Base-by-base conservation (phyloP, 208 protist genomes). In the Trypanosoma rangeli region DNA sequence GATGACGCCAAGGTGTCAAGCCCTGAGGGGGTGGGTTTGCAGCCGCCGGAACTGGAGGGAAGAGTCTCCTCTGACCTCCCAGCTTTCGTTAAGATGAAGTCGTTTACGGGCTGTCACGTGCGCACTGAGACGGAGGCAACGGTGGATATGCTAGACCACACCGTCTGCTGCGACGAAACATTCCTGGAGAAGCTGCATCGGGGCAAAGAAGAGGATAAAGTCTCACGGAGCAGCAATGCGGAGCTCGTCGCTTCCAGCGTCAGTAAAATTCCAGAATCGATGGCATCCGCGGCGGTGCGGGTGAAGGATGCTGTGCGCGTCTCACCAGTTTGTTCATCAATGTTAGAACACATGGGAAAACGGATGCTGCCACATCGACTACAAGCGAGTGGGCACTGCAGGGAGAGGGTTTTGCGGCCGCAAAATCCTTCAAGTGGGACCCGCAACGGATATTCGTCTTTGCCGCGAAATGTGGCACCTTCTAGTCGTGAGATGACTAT, bases 61-160 rank as follows among this genome's bases (percentile, higher is more conserved):
- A 16, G 46, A 4, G 20, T 3, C 46, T 50, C 8, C 20, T 3
- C 8, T 20, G 46, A 50, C 7, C 20, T 50, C 4, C 46, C 16
- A 22, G 7, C 46, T 16, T 16, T 22, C 20, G 16, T 16, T 20
- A 22, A 3, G 5, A 1, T 20, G 1, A 24, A 28, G 2, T 52
- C 8, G 15, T 22, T 13, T 22, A 12, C 33, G 5, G 18, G 1
- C 20, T 28, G 15, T 31, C 37, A 64, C 33, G 59, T 37, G n/a
- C 59, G 59, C 35, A 64, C 59, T 20, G 59, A 46, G 59, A 64
- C 59, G 20, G 59, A 64, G 20, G 35, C 2, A n/a, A 53, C 59
- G 10, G 59, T 64, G 39, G 2, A 20, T 1, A 64, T 64, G 59
- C 22, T 64, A 22, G 59, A 64, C 22, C 59, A 24, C n/a, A 64